A percentile compares a stretch with the other conserved stretches of the same genome.
Conservation (phyloP, 2,329 filamentous ascomycete genomes). For the Cladobotryum mycophilum region DNA sequence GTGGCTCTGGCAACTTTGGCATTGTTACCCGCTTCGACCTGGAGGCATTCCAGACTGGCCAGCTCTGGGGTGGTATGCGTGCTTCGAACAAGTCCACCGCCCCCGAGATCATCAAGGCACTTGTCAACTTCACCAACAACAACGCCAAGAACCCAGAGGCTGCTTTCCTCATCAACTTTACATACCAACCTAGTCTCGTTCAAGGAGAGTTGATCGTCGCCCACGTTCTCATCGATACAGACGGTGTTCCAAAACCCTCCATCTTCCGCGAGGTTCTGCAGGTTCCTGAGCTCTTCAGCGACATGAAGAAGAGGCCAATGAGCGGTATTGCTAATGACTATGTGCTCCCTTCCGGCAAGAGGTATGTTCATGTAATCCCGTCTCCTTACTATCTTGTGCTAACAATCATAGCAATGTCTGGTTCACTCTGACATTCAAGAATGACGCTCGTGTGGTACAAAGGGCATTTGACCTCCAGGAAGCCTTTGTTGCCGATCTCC, state of each 20-base stretch:
- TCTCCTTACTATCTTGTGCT: no score
- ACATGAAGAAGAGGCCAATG: slow-evolving; percentile 9
- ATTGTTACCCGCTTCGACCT: slow-evolving; percentile 22
- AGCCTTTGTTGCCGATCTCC: neutral
- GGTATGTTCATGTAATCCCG: slow-evolving; percentile 1
- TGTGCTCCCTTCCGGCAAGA: slow-evolving; percentile 2
- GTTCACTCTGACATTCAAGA: neutral
- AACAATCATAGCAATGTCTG: neutral
- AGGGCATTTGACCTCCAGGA: neutral
- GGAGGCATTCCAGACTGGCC: slow-evolving; percentile 12
- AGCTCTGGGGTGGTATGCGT: slow-evolving; percentile 18
- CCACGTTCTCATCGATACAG: slow-evolving; percentile 11
- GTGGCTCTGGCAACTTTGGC: slow-evolving; percentile 39
- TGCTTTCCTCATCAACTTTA: slow-evolving; percentile 16
- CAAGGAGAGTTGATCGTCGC: slow-evolving; percentile 12
- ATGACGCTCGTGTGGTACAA: neutral
- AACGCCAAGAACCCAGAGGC: slow-evolving; percentile 15
- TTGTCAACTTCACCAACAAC: slow-evolving; percentile 14
- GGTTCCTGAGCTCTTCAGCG: slow-evolving; percentile 8
- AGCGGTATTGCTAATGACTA: slow-evolving; percentile 9
- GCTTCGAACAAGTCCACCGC: slow-evolving; percentile 11
- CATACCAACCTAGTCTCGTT: slow-evolving; percentile 12
- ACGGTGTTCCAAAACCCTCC: neutral
- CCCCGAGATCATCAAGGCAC: slow-evolving; percentile 6
- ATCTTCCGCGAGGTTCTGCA: slow-evolving; percentile 4